Conservation (phyloP, 2,329 filamentous ascomycete genomes). For the Fusarium sp. region DNA sequence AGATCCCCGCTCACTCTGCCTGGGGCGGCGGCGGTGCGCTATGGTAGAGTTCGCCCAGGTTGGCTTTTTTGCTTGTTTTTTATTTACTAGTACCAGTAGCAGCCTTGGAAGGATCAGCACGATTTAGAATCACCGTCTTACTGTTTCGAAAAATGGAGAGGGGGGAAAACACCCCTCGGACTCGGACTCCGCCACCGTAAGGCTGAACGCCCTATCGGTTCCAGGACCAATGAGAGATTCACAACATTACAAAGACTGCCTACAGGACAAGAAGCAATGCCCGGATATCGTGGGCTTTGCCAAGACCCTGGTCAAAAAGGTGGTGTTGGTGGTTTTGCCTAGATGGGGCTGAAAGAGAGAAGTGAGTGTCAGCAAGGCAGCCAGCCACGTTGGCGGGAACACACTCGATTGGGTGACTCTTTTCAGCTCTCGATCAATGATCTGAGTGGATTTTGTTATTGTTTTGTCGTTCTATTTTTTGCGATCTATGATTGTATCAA, state of each 20-base stretch:
- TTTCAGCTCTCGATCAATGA: background rate
- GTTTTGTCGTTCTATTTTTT: background rate
- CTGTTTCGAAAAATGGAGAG: background rate
- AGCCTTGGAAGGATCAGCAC: background rate
- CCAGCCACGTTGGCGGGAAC: background rate
- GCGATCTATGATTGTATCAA: conserved; percentile 2
- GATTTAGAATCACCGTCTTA: conserved; percentile 1
- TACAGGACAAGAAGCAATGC: background rate
- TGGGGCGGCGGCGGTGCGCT: background rate
- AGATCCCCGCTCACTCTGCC: background rate
- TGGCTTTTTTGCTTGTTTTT: background rate
- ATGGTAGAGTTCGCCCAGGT: background rate
- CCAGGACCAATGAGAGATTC: background rate
- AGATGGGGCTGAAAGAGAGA: background rate
- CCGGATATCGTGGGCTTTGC: background rate
- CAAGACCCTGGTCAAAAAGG: background rate
- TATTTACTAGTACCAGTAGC: background rate
- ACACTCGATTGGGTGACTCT: background rate
- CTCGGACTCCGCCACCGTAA: conserved; percentile 28
- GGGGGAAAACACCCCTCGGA: background rate
- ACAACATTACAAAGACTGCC: background rate
- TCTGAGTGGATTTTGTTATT: background rate
- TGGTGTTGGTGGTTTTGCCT: background rate
- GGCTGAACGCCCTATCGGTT: conserved; percentile 21
- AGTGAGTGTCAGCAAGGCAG: conserved; percentile 28